These are phyloP conservation scores for Capillidium heterosporum DNA, from an alignment of 371 early-diverging fungal species.

Conservation along the genomic window DNA sequence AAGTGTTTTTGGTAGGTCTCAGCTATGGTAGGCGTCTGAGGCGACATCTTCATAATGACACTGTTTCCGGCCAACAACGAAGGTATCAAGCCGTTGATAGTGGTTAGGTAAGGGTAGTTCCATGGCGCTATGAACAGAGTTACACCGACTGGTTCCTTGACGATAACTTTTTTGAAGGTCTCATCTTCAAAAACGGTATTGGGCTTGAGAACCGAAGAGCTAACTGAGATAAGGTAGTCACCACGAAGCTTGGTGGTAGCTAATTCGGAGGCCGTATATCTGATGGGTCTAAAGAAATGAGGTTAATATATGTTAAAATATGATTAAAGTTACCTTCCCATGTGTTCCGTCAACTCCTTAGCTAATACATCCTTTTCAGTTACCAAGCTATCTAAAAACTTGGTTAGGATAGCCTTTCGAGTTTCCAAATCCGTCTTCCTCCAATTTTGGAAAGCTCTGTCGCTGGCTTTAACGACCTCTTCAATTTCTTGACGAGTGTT, in stretches of 20 bases:
- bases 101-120: conserved; percentile 43
- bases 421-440: conserved; percentile 24
- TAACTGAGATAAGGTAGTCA: conserved; percentile 50
- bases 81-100: conserved; percentile 59
- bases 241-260: conserved; percentile 52
- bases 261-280: conserved; percentile 51
- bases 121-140: conserved; percentile 25
- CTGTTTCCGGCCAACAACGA: conserved; percentile 62
- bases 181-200: conserved; percentile 18
- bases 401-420: conserved; percentile 28
- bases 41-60: conserved; percentile 64
- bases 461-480: conserved; percentile 19
- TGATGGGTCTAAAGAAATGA: conserved; percentile 29
- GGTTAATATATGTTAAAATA: not conserved
- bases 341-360: conserved; percentile 37
- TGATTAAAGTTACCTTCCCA: conserved; percentile 30
- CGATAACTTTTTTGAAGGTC: conserved; percentile 35
- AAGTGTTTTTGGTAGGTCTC: conserved; percentile 46
- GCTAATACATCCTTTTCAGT: conserved; percentile 35
- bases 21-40: conserved; percentile 61
- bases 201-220: conserved; percentile 37
- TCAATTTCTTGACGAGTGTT: conserved; percentile 21
- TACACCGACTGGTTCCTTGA: conserved; percentile 51
- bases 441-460: conserved; percentile 28
- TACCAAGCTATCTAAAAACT: conserved; percentile 36